Percentiles rank a stretch among this genome's conserved stretches.
Evolutionary conservation across 306 rosid species (phyloP).

Genomic region (Pachyrhizus erosus): DNA sequence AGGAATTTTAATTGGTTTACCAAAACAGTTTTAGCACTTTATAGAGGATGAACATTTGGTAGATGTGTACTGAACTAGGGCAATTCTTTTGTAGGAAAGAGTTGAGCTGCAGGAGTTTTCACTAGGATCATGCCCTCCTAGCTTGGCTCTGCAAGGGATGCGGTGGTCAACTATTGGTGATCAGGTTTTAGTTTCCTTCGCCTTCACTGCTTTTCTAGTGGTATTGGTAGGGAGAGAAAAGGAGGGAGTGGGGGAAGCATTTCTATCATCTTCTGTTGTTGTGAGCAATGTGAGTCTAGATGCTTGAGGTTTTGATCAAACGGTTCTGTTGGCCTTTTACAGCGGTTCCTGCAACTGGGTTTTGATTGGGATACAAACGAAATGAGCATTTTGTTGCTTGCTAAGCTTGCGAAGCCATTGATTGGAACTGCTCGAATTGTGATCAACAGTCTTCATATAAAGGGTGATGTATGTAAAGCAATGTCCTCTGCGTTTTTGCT

Average conservation of each 20-base stretch:
- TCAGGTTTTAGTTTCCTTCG: slow-evolving; percentile 67
- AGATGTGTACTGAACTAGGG: slow-evolving; percentile 34
- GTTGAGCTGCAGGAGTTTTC: slow-evolving; percentile 84
- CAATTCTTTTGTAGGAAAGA: slow-evolving; percentile 68
- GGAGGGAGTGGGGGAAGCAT: background rate
- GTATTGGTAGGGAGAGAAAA: background rate
- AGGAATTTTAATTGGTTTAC: background rate
- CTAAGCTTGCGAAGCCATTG: slow-evolving; percentile 88
- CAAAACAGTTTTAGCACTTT: slow-evolving; percentile 22
- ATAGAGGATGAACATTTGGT: slow-evolving; percentile 37
- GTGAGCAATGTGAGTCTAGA: background rate
- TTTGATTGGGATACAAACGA: slow-evolving; percentile 97
- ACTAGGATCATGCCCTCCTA: slow-evolving; percentile 87
- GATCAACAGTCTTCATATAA: slow-evolving; percentile 90
- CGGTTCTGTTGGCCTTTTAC: slow-evolving; percentile 49
- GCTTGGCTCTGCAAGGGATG: slow-evolving; percentile 86
- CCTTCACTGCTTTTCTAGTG: slow-evolving; percentile 6
- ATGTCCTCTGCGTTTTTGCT: slow-evolving; percentile 35
- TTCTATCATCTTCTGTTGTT: slow-evolving; percentile 5
- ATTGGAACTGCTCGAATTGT: slow-evolving; percentile 94
- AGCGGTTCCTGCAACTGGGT: slow-evolving; percentile 80
- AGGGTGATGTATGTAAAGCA: slow-evolving; percentile 85
- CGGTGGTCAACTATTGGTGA: slow-evolving; percentile 81
- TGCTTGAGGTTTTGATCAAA: slow-evolving; percentile 37
- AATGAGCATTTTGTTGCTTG: slow-evolving; percentile 87